phyloP scores from a whole-genome alignment of 345 rosid genomes.

The Populus nigra region DNA sequence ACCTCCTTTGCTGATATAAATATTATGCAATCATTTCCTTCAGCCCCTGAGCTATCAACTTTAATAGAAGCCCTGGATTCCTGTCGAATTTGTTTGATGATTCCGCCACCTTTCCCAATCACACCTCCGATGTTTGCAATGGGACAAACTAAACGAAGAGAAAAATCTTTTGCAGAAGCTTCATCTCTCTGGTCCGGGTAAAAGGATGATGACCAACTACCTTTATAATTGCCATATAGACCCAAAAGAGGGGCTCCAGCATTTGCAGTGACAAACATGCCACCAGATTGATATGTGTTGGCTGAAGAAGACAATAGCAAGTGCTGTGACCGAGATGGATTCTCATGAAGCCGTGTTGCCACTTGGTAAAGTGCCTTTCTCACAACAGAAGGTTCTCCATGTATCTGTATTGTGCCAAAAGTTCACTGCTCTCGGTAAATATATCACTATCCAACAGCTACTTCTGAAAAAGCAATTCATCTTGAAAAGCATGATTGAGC shows the following conservation, averaged over 20 bases:
- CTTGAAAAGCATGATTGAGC: background rate
- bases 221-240: slow-evolving; percentile 28
- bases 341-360: slow-evolving; percentile 32
- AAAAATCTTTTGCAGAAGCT: slow-evolving; percentile 24
- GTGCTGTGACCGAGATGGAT: slow-evolving; percentile 37
- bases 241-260: slow-evolving; percentile 25
- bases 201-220: slow-evolving; percentile 26
- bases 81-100: slow-evolving; percentile 34
- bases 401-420: slow-evolving; percentile 17
- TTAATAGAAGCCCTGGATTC: slow-evolving; percentile 35
- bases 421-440: background rate
- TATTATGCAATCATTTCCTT: slow-evolving; percentile 37
- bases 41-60: slow-evolving; percentile 37
- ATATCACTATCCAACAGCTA: background rate
- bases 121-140: slow-evolving; percentile 33
- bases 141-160: slow-evolving; percentile 34
- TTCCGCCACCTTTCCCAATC: slow-evolving; percentile 34
- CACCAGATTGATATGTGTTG: slow-evolving; percentile 24
- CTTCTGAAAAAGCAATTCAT: background rate
- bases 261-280: slow-evolving; percentile 24
- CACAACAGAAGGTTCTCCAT: slow-evolving; percentile 29
- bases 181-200: slow-evolving; percentile 33
- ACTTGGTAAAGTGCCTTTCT: slow-evolving; percentile 33
- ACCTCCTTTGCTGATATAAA: slow-evolving; percentile 39
- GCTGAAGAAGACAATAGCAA: slow-evolving; percentile 27